Conservation (phyloP, 176 grass and related monocot genomes). For the Aegilops speltoides region DNA sequence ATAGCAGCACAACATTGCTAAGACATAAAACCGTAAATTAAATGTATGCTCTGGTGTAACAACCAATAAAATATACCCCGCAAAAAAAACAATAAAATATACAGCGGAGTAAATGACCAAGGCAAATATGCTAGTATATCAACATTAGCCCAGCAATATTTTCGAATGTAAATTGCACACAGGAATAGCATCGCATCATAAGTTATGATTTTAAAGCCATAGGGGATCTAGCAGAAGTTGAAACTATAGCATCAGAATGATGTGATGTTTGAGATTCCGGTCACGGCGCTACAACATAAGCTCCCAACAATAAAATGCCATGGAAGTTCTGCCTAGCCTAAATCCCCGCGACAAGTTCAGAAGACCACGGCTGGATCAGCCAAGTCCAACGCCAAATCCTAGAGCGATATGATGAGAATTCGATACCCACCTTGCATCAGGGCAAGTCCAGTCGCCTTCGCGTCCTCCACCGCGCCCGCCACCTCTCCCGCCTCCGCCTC, state of each 20-base stretch:
- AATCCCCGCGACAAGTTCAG: background rate
- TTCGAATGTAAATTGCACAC: background rate
- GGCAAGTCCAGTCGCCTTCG: slow-evolving; percentile 86
- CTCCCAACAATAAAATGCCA: background rate
- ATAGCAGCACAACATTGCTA: background rate
- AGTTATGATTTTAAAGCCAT: background rate
- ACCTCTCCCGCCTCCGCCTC: slow-evolving; percentile 41
- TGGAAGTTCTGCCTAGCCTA: background rate
- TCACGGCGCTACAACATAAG: background rate
- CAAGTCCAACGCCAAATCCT: background rate
- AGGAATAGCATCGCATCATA: background rate
- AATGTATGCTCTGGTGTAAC: background rate
- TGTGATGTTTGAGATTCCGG: background rate
- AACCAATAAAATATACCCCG: background rate
- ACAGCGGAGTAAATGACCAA: background rate
- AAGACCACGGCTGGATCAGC: background rate
- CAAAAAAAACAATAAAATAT: too few species aligned
- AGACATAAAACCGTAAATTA: background rate
- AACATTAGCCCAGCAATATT: background rate
- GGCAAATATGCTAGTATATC: background rate
- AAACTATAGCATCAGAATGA: background rate
- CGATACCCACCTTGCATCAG: slow-evolving; percentile 50
- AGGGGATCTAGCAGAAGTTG: background rate
- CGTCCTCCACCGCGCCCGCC: slow-evolving; percentile 53
- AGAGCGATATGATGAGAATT: background rate